Percentiles rank a stretch among this genome's conserved stretches.
Evolutionary conservation across 306 rosid genomes (phyloP).

Genomic region (Malus sieversii): DNA sequence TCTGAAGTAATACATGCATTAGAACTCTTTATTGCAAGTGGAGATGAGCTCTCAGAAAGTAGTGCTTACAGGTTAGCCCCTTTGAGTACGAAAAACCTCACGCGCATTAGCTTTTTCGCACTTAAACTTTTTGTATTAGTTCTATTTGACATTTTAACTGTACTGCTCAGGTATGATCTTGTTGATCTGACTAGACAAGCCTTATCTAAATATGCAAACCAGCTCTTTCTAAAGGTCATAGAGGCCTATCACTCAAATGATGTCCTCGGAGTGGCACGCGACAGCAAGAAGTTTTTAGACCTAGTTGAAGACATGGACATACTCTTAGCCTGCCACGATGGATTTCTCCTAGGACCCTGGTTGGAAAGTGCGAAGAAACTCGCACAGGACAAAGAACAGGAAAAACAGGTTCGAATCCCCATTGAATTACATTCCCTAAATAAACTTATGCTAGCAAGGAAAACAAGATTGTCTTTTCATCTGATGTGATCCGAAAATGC

Average conservation of each 20-base stretch:
- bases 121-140: neutral
- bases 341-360: constrained; percentile 91
- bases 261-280: constrained; percentile 23
- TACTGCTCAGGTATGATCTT: constrained; percentile 61
- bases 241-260: constrained; percentile 52
- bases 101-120: neutral
- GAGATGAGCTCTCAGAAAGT: constrained; percentile 51
- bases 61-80: constrained; percentile 50
- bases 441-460: neutral
- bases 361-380: constrained; percentile 74
- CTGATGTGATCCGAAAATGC: constrained; percentile 15
- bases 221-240: constrained; percentile 51
- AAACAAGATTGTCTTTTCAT: constrained; percentile 9
- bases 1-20: constrained; percentile 68
- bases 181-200: constrained; percentile 86
- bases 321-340: constrained; percentile 74
- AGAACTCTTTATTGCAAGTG: constrained; percentile 55
- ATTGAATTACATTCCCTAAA: neutral
- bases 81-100: neutral
- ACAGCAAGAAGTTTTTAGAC: constrained; percentile 51
- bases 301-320: constrained; percentile 67
- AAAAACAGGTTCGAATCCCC: constrained; percentile 51
- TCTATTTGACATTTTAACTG: neutral
- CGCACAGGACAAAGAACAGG: constrained; percentile 62
- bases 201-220: constrained; percentile 68